Evolutionary conservation across 495 filamentous ascomycete genomes (phyloP), one percentile per base, ranked within the genome.

Genomic region (Xylaria scruposa): DNA sequence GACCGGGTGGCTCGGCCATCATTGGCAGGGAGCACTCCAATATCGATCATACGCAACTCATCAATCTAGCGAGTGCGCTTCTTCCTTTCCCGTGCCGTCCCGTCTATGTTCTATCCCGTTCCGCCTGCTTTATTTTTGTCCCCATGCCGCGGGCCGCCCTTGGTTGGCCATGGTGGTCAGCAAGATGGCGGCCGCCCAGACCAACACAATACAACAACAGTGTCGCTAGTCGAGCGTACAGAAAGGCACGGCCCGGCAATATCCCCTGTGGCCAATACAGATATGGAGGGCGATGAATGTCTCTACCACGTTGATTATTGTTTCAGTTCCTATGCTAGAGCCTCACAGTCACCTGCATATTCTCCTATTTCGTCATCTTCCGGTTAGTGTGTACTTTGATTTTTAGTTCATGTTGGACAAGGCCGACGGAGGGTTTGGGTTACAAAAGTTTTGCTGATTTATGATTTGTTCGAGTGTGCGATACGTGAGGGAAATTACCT

Each of bases 361-460:
- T 62, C 60, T 62, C 21, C 4, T 24, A 38, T 38, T 21, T 62
- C 19, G 9, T 44, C 21, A 4, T 42, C 3, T 62, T 62, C 12
- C 12, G 10, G 60, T 42, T 62, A 24, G 13, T 42, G 38, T 38
- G 21, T 13, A 15, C 38, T 44, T 62, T 13, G n/a, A 17, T 62
- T 29, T 62, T 26, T 12, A 38, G 19, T 26, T 44, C 60, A 17
- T 26, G 2, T 62, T 33, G 36, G 62, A 31, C 13, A 53, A 17
- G 24, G 42, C 15, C 13, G 44, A 26, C 31, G 38, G 63, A 46
- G 62, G 40, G 19, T 13, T 31, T 19, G 44, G 44, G 26, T 33
- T 38, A 66, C 10, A 66, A 66, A 66, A 66, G 63, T 66, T 66
- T 49, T 66, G 46, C 63, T 66, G 46, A 38, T 66, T 66, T 46